Conservation (phyloP, 768 basidiomycete species). For the Boletellus sp. region DNA sequence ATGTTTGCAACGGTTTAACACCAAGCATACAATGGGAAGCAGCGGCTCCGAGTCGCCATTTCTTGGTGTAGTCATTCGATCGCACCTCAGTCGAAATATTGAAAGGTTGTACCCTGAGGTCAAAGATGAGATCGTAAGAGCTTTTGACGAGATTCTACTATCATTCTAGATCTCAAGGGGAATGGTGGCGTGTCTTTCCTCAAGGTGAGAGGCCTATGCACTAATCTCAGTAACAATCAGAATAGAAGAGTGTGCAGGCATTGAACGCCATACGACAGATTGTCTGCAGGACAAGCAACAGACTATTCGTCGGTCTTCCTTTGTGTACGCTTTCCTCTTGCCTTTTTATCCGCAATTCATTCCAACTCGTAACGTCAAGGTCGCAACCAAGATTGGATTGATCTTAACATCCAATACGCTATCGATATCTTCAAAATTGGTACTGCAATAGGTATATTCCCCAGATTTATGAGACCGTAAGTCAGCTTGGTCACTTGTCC, state of each 20-base stretch:
- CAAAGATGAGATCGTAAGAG: constrained; percentile 39
- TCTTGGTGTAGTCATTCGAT: constrained; percentile 29
- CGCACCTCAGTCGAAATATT: constrained; percentile 36
- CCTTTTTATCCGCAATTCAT: not conserved
- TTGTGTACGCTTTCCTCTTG: constrained; percentile 35
- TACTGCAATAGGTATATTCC: constrained; percentile 26
- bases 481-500: not conserved
- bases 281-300: constrained; percentile 40
- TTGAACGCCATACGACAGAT: constrained; percentile 30
- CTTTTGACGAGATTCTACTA: constrained; percentile 40
- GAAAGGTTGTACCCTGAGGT: constrained; percentile 37
- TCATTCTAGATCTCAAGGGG: constrained; percentile 25
- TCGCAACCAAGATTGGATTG: constrained; percentile 35
- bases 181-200: constrained; percentile 11
- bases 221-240: constrained; percentile 16
- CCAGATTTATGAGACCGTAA: constrained; percentile 32
- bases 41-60: constrained; percentile 27
- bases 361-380: constrained; percentile 27
- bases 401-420: constrained; percentile 29
- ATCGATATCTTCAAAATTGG: constrained; percentile 23
- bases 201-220: not conserved
- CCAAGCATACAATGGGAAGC: constrained; percentile 35
- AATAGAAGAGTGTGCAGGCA: constrained; percentile 36
- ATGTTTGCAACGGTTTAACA: constrained; percentile 31
- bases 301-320: constrained; percentile 47